Base-by-base conservation (phyloP, 495 filamentous ascomycete genomes). In the Penicillium soppii region DNA sequence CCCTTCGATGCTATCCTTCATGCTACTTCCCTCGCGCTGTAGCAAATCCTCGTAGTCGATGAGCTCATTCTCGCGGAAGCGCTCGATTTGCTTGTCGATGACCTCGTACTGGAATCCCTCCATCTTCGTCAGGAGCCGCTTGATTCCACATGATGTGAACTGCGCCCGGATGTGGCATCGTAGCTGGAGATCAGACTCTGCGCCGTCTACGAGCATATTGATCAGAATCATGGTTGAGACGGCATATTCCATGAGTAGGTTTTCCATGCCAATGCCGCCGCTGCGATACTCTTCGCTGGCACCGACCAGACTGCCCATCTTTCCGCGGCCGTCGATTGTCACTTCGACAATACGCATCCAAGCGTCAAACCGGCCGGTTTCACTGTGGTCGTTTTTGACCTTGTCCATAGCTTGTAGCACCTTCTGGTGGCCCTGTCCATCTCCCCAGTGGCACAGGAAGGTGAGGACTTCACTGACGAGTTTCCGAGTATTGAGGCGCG, bases 321-420 rank as follows among this genome's bases (percentile, higher is more conserved):
- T 98, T 33, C 94, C 94, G 51, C 94, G 85, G 23, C 94, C 94
- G 71, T 98, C 94, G 43, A 96, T 85, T 8, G 94, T 96, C 45
- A 98, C 95, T 69, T 98, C 94, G 30, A 97, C 92, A 39, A 96
- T 91, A 23, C 94, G 89, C 89, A 98, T 95, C 94, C 94, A 98
- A 13, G 95, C 86, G 73, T 98, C 94, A 61, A 98, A 98, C 13
- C 95, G 86, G 26, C 94, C 94, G 62, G 94, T 97, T 67, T 98
- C 94, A 35, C 86, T 87, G 61, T 95, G 86, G 57, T 91, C 82
- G 56, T 78, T 82, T 67, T 97, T 97, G 70, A 96, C 86, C 61
- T 89, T 80, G 54, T 98, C 94, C 78, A 97, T 83, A 23, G 91
- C 89, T 70, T 95, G 87, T 49, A 98, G 82, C 19, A 98, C 94